phyloP scores from a whole-genome alignment of 2,329 filamentous ascomycete genomes.

The Aspergillus transmontanensis region DNA sequence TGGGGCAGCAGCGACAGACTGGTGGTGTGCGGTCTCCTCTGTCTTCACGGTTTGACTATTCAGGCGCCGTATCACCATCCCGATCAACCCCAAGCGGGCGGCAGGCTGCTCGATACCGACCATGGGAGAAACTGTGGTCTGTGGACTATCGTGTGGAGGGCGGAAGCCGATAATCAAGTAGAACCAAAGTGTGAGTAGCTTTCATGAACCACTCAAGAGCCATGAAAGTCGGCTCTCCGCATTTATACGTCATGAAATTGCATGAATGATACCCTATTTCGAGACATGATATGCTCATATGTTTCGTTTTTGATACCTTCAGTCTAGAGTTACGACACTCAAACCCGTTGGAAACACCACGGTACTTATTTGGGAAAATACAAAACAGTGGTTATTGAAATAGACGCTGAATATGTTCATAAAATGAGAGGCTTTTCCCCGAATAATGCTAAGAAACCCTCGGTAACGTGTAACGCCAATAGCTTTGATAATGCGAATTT shows the following conservation, averaged over 20 bases:
- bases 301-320: slow-evolving; percentile 1
- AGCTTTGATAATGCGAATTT: neutral
- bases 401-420: neutral
- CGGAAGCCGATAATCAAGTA: slow-evolving; percentile 13
- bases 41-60: slow-evolving; percentile 17
- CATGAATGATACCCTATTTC: slow-evolving; percentile 24
- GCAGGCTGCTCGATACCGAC: slow-evolving; percentile 28
- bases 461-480: neutral
- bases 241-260: slow-evolving; percentile 14
- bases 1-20: neutral
- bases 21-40: slow-evolving; percentile 18
- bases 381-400: neutral
- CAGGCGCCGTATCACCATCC: slow-evolving; percentile 24
- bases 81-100: slow-evolving; percentile 29
- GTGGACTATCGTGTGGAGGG: slow-evolving; percentile 45
- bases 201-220: neutral
- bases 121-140: slow-evolving; percentile 49
- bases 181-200: neutral
- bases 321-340: neutral
- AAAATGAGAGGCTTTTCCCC: neutral
- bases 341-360: neutral
- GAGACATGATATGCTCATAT: slow-evolving; percentile 5
- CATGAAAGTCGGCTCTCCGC: neutral
- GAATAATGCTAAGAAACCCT: neutral
- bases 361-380: neutral